Percentiles rank a stretch among this genome's conserved stretches.
Evolutionary conservation across 164 flowering plant species (phyloP).

Genomic region (Annona squamosa): DNA sequence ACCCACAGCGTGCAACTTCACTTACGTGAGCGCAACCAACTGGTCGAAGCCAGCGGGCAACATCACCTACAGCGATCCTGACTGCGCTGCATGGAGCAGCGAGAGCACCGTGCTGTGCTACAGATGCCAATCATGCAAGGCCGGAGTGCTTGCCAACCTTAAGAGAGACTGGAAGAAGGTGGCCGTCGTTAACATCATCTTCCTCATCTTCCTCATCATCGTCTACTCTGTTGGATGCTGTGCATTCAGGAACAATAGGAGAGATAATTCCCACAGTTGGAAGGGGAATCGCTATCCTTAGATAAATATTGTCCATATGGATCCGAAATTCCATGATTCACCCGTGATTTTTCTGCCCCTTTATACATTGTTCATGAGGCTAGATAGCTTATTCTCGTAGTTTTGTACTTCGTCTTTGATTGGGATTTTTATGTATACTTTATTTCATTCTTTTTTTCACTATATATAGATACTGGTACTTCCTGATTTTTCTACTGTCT

Average conservation of each 20-base stretch:
- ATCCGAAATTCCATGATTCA: neutral
- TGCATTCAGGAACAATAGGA: conserved; percentile 49
- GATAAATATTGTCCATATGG: neutral
- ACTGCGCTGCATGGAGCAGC: conserved; percentile 37
- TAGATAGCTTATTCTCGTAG: neutral
- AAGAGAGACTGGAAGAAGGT: conserved; percentile 47
- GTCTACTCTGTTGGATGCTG: conserved; percentile 50
- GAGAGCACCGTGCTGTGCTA: conserved; percentile 28
- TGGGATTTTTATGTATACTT: neutral
- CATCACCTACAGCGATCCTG: conserved; percentile 12
- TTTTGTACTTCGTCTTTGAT: neutral
- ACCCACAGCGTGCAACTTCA: conserved; percentile 33
- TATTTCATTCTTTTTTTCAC: neutral
- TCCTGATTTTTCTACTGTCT: too few relatives aligned
- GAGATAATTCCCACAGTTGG: conserved; percentile 27
- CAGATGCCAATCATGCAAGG: conserved; percentile 49
- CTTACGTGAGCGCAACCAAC: conserved; percentile 27
- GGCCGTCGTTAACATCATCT: conserved; percentile 37
- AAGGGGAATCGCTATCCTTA: conserved; percentile 25
- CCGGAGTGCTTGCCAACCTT: conserved; percentile 42
- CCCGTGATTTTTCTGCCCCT: neutral
- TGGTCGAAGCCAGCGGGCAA: conserved; percentile 22
- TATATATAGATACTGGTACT: neutral
- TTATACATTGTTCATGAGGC: neutral
- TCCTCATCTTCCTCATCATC: conserved; percentile 38